Evolutionary conservation across 2,329 filamentous ascomycete species (phyloP).

Genomic region (Catunica adiposa): DNA sequence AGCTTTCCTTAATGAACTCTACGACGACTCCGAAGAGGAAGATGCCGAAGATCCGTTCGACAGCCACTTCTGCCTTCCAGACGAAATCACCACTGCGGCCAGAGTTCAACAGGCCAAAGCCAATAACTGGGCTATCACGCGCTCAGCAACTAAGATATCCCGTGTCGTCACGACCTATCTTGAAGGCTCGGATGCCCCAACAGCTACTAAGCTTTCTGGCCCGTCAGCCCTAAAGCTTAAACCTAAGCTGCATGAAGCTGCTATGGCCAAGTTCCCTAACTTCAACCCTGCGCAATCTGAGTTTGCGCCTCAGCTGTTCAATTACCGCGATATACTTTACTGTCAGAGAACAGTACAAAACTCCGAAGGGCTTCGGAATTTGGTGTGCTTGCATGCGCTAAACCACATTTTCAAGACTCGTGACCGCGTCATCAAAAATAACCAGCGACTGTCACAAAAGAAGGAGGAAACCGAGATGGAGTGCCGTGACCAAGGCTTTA

Average conservation of each 20-base stretch:
- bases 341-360: conserved; percentile 56
- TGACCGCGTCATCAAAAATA: conserved; percentile 85
- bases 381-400: conserved; percentile 67
- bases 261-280: conserved; percentile 34
- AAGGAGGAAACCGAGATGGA: conserved; percentile 50
- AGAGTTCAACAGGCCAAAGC: conserved; percentile 35
- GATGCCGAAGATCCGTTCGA: conserved; percentile 58
- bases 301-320: conserved; percentile 57
- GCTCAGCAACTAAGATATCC: conserved; percentile 29
- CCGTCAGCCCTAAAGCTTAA: conserved; percentile 47
- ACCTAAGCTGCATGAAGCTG: conserved; percentile 43
- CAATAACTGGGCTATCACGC: conserved; percentile 34
- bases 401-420: conserved; percentile 93
- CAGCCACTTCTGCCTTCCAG: conserved; percentile 54
- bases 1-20: conserved; percentile 20
- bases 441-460: conserved; percentile 55
- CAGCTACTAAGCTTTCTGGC: conserved; percentile 20
- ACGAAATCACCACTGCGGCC: conserved; percentile 41
- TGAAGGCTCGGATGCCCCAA: conserved; percentile 16
- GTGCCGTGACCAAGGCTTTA: conserved; percentile 85
- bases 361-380: conserved; percentile 48
- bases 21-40: conserved; percentile 33
- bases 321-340: conserved; percentile 67
- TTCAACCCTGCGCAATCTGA: conserved; percentile 48
- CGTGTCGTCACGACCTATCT: conserved; percentile 33